Evolutionary conservation across 139 green algal genomes (phyloP).

Genomic region (Ettlia oleoabundans): DNA sequence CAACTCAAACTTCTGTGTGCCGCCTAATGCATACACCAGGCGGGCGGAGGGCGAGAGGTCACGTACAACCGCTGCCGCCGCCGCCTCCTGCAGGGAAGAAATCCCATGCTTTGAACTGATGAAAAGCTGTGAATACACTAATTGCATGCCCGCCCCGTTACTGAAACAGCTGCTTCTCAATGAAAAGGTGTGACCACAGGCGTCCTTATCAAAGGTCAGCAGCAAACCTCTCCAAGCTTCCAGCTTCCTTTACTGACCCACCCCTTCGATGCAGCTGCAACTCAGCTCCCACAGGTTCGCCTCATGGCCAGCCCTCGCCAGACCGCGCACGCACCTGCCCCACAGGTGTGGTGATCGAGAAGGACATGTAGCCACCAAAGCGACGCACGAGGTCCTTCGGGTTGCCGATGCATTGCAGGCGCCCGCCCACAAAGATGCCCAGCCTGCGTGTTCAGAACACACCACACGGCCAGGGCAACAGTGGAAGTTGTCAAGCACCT

Average conservation of each 20-base stretch:
- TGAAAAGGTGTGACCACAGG: no score
- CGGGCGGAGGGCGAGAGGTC: constrained; percentile 51
- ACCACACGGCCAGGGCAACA: no score
- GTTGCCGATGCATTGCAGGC: constrained; percentile 79
- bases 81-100: constrained; percentile 51
- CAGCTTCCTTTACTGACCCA: no score
- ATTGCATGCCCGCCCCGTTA: no score
- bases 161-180: no score
- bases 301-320: background rate
- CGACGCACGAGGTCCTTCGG: constrained; percentile 82
- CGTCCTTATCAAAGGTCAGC: no score
- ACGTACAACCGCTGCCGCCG: constrained; percentile 51
- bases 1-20: constrained; percentile 69
- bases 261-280: no score
- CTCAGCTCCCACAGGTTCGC: no score
- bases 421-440: constrained; percentile 77
- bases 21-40: constrained; percentile 74
- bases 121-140: no score
- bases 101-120: no score
- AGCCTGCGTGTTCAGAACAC: constrained; percentile 38
- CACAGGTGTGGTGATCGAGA: constrained; percentile 78
- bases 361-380: constrained; percentile 74
- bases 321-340: constrained; percentile 40
- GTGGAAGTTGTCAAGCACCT: no score
- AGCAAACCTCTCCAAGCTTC: no score